Evolutionary conservation across 2,329 filamentous ascomycete genomes (phyloP).

Genomic region (Beauveria caledonica): DNA sequence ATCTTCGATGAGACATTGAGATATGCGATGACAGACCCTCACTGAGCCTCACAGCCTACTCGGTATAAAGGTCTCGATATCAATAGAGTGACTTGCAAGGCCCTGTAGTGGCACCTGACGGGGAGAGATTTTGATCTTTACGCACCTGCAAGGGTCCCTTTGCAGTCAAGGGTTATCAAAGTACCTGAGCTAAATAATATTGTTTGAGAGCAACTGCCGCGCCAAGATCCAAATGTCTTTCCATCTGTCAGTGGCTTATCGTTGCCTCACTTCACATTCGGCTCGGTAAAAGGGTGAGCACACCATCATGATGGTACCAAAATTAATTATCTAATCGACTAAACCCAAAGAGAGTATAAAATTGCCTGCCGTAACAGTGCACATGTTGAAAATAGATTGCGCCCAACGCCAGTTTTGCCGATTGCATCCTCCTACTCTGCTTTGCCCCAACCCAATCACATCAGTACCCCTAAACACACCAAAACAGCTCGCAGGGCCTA

Average conservation of each 20-base stretch:
- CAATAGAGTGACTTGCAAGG: not conserved
- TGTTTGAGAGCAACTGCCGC: not conserved
- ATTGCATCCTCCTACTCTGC: no score
- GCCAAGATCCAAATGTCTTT: no score
- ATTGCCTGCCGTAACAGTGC: not conserved
- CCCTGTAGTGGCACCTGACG: not conserved
- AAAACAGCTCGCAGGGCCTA: not conserved
- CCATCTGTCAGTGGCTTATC: no score
- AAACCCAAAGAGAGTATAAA: not conserved
- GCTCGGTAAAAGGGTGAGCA: not conserved
- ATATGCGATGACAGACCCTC: not conserved
- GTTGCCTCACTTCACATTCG: not conserved
- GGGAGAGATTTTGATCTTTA: not conserved
- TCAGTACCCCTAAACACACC: not conserved
- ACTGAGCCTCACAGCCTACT: not conserved
- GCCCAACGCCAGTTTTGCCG: not conserved
- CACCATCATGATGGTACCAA: not conserved
- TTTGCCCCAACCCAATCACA: not conserved
- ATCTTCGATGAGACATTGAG: not conserved
- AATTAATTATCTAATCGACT: not conserved
- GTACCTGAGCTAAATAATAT: no score
- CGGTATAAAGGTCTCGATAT: not conserved
- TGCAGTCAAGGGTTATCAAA: no score
- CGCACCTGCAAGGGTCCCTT: not conserved
- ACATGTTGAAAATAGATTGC: not conserved